Evolutionary conservation across 1,139 yeast genomes (phyloP), one percentile per base, ranked within the genome.

Genomic region (Blastobotrys ciferrii): DNA sequence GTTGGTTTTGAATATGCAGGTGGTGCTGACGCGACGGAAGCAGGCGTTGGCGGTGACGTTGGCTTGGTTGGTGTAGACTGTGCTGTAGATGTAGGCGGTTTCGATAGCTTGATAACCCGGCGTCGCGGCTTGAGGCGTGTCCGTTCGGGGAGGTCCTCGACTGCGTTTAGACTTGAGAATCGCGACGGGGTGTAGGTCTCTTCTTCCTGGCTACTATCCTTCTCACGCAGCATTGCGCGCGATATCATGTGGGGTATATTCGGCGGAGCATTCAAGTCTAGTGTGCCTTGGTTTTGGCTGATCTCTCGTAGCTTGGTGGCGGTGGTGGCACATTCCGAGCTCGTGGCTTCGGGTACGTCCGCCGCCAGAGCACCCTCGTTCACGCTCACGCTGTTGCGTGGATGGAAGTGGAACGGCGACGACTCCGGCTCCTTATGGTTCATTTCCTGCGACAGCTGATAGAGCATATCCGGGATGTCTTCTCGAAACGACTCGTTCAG

Each of bases 401-500:
- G 31, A 20, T 45, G 53, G 46, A 36, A 45, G 19, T 23, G 33
- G 39, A 42, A 42, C 3, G 44, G 41, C 14, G 39, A 17, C 12
- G 38, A n/a, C 14, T 20, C 31, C 9, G 33, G 32, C 13, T 38
- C 46, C 20, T 38, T 30, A 14, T 25, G 39, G 30, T 42, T 25
- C 12, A 43, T 19, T 4, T 43, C 36, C 44, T 57, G 60, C 35
- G 57, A 58, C 38, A 83, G 73, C 59, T 84, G 81, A 67, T 86
- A 87, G 33, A 86, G 71, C 43, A 84, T 76, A 19, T 86, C 84
- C 2, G 95, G 95, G 45, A 86, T 72, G 44, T 87, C 84, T 62
- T 86, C 94, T 56, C 87, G 71, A 64, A 86, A 84, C 51, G 86
- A 70, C 53, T 84, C 92, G 50, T 87, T 67, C 42, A 86, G 79